These are phyloP conservation scores for Boeremia exigua DNA, from an alignment of 2,329 filamentous ascomycete genomes.

Conservation along the genomic window DNA sequence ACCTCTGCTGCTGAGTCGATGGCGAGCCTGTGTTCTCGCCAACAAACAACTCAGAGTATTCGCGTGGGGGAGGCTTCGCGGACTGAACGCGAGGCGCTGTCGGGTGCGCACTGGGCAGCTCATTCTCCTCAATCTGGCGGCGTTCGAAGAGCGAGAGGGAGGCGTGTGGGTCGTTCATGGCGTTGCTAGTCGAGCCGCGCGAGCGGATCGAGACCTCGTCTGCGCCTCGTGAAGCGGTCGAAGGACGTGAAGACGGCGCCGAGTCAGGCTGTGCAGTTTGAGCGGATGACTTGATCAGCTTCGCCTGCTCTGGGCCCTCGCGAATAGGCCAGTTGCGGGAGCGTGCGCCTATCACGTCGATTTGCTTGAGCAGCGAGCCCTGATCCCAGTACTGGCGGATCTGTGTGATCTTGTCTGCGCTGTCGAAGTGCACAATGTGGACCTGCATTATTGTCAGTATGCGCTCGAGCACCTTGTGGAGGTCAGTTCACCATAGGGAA, in stretches of 20 bases:
- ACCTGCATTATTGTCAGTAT: slow-evolving; percentile 35
- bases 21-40: slow-evolving; percentile 53
- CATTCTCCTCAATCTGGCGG: slow-evolving; percentile 66
- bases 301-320: slow-evolving; percentile 83
- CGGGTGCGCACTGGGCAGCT: slow-evolving; percentile 55
- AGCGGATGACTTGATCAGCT: slow-evolving; percentile 70
- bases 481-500: slow-evolving; percentile 75
- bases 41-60: slow-evolving; percentile 73
- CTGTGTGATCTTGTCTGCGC: slow-evolving; percentile 77
- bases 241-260: slow-evolving; percentile 40
- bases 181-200: slow-evolving; percentile 45
- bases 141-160: slow-evolving; percentile 77
- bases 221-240: slow-evolving; percentile 40
- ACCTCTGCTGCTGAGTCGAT: slow-evolving; percentile 52
- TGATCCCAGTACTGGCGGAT: slow-evolving; percentile 96
- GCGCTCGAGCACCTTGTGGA: neutral
- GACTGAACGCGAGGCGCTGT: slow-evolving; percentile 68
- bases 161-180: slow-evolving; percentile 61
- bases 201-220: slow-evolving; percentile 49
- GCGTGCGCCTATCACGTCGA: slow-evolving; percentile 89
- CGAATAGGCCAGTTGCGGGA: slow-evolving; percentile 95
- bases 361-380: slow-evolving; percentile 86
- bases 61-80: slow-evolving; percentile 72
- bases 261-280: slow-evolving; percentile 39
- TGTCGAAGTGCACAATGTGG: slow-evolving; percentile 87